Conservation (phyloP, 78 protist genomes). For the Tieghemostelium lacteum region DNA sequence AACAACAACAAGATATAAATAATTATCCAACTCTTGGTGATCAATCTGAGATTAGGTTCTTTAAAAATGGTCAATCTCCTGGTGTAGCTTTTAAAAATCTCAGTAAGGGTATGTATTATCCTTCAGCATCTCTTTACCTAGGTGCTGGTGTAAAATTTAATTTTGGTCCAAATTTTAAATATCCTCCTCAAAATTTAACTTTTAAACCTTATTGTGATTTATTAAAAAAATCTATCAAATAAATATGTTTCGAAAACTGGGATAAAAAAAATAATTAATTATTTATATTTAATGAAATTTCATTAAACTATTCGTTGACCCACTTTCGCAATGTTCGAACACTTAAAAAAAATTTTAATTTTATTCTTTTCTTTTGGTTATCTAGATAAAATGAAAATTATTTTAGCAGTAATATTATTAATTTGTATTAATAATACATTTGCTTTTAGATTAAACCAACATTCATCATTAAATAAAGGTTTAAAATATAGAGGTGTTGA, state of each 20-base stretch:
- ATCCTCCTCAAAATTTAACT: slow-evolving; percentile 36
- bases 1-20: slow-evolving; percentile 5
- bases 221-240: slow-evolving; percentile 12
- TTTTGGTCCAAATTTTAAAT: slow-evolving; percentile 76
- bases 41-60: slow-evolving; percentile 55
- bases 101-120: slow-evolving; percentile 54
- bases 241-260: too few species aligned
- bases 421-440: too few species aligned
- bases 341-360: too few species aligned
- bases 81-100: slow-evolving; percentile 59
- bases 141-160: slow-evolving; percentile 63
- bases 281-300: too few species aligned
- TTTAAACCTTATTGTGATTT: slow-evolving; percentile 22
- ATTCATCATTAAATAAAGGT: not conserved
- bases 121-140: slow-evolving; percentile 71
- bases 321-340: too few species aligned
- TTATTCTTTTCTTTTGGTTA: too few species aligned
- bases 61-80: slow-evolving; percentile 68
- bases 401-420: too few species aligned
- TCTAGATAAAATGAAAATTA: too few species aligned
- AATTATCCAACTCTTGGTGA: not conserved
- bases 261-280: too few species aligned
- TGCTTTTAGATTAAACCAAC: too few species aligned
- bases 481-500: not conserved
- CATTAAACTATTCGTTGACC: too few species aligned